Conservation (phyloP, 1,139 yeast species). For the Pichia norvegensis region DNA sequence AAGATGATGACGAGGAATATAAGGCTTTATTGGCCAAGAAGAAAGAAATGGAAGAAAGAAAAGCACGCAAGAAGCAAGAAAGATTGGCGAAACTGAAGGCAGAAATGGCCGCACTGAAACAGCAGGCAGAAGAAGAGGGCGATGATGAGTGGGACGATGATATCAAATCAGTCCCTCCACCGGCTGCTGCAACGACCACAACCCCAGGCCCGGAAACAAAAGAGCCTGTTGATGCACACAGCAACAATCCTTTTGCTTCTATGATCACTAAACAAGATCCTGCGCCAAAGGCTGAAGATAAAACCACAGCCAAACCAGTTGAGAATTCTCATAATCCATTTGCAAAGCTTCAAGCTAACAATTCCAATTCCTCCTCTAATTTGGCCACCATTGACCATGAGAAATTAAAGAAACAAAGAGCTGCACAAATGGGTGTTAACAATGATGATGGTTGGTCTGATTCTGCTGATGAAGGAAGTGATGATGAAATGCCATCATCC, state of each 20-base stretch:
- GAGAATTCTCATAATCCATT: constrained; percentile 33
- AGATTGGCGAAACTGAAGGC: constrained; percentile 51
- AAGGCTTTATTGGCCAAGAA: constrained; percentile 30
- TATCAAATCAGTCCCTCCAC: constrained; percentile 7
- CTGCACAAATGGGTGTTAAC: constrained; percentile 52
- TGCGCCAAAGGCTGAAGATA: not conserved
- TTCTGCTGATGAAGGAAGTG: constrained; percentile 54
- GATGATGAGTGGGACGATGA: constrained; percentile 21
- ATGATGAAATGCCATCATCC: constrained; percentile 32
- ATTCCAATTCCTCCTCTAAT: constrained; percentile 14
- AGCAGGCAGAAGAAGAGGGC: constrained; percentile 26
- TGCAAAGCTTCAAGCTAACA: constrained; percentile 36
- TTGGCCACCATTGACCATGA: constrained; percentile 35
- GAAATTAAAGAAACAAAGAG: constrained; percentile 57
- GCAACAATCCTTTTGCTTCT: constrained; percentile 28
- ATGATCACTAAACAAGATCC: constrained; percentile 13
- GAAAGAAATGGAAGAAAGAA: constrained; percentile 39
- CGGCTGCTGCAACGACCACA: constrained; percentile 5
- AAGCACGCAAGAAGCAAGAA: constrained; percentile 48
- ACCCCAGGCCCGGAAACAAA: not conserved
- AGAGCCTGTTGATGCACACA: constrained; percentile 14
- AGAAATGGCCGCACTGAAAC: constrained; percentile 56
- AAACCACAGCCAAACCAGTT: constrained; percentile 6
- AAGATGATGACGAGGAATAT: constrained; percentile 24
- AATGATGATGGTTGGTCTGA: constrained; percentile 34